phyloP scores from a whole-genome alignment of 352 stramenopile species.

The Pythium volutum region DNA sequence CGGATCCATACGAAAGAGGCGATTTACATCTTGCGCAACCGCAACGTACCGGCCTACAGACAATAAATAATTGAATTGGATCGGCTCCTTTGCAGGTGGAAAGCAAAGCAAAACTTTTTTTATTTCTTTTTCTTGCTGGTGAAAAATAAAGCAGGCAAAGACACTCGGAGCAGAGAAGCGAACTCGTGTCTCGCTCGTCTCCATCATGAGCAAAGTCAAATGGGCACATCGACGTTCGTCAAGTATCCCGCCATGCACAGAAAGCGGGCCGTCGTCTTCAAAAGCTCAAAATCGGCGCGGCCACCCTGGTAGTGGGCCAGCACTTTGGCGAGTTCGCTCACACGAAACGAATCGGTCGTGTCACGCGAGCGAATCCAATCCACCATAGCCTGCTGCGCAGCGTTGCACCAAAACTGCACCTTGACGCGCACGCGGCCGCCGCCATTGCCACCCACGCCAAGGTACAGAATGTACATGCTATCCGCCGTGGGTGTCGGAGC shows the following conservation, averaged over 20 bases:
- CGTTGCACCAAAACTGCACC: slow-evolving; percentile 50
- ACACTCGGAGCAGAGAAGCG: background rate
- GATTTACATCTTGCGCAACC: slow-evolving; percentile 59
- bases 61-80: background rate
- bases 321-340: slow-evolving; percentile 28
- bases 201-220: background rate
- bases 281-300: slow-evolving; percentile 23
- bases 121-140: too few relatives aligned
- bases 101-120: too few relatives aligned
- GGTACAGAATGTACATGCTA: slow-evolving; percentile 34
- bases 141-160: too few relatives aligned
- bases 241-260: slow-evolving; percentile 46
- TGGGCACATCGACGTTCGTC: slow-evolving; percentile 31
- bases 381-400: slow-evolving; percentile 40
- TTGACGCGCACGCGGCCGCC: slow-evolving; percentile 32
- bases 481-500: background rate
- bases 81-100: background rate
- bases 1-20: slow-evolving; percentile 47
- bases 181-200: background rate
- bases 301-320: slow-evolving; percentile 9
- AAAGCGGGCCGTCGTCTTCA: slow-evolving; percentile 51
- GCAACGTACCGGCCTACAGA: background rate
- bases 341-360: slow-evolving; percentile 25
- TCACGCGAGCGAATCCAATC: slow-evolving; percentile 48
- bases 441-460: slow-evolving; percentile 30